Base-by-base conservation (phyloP, 148 eudicot genomes). In the Vaccinium macrocarpon region DNA sequence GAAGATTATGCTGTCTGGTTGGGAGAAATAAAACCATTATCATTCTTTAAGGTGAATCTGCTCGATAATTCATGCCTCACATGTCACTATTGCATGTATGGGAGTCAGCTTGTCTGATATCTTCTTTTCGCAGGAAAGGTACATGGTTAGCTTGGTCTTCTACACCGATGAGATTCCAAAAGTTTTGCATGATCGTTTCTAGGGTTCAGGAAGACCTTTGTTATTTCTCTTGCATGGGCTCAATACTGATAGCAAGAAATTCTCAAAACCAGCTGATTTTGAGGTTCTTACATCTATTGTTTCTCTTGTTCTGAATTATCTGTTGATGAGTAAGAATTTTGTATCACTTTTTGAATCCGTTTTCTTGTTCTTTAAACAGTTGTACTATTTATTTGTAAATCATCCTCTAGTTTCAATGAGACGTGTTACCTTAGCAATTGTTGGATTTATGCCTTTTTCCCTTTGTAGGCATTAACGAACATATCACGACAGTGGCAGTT, bases 1-100 rank as follows among this genome's bases (percentile, higher is more conserved):
- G 84, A 90, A 86, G 99, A 94, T 5, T 96, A 96, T 92, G 99
- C 98, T 82, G 94, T 96, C 84, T 96, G 99, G 99, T 62, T 93
- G 88, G 99, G 99, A 85, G 92, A 93, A 90, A 93, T 93, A 88
- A 89, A 94, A 87, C 90, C 93, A 62, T 75, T 86, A 55, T 90
- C 97, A 48, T 86, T 87, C 84, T 88, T 90, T 86, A 91, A 90
- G 97, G 99, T 94, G 86, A 89, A 57, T 83, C 35, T 62, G 6
- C 14, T 51, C 16, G 38, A 74, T n/a, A 29, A 27, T 61, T 35
- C 13, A 19, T 84, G 78, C 11, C 21, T 79, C 78, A 59, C 19
- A 32, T 25, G 68, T 66, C 59, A 49, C 70, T 51, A 23, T 29
- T 16, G 21, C 14, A 82, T 80, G 15, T 27, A 68, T 79, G 15